These are phyloP conservation scores for Pleurotus ostreatus DNA, from an alignment of 768 basidiomycete genomes.

Conservation along the genomic window DNA sequence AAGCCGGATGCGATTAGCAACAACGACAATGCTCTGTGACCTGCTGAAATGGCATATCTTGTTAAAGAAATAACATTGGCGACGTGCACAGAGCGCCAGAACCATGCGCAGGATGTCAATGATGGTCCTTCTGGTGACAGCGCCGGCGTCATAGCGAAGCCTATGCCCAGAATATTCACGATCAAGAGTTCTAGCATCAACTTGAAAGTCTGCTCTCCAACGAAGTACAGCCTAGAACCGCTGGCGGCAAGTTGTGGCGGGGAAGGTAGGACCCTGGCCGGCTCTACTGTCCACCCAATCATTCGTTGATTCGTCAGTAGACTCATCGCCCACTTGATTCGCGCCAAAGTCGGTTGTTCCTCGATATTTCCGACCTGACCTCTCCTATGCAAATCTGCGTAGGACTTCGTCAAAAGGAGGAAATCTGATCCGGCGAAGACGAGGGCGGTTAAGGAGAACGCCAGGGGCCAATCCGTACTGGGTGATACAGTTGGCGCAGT, in stretches of 20 bases:
- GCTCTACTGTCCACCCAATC: conserved; percentile 14
- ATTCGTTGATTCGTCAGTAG: conserved; percentile 14
- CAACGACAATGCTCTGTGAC: conserved; percentile 14
- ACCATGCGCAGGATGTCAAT: conserved; percentile 8
- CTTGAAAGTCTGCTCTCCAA: conserved; percentile 8
- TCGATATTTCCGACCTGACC: conserved; percentile 11
- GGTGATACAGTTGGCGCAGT: conserved; percentile 12
- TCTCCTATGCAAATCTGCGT: conserved; percentile 13
- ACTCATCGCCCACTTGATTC: conserved; percentile 14
- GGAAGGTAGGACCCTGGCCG: not conserved
- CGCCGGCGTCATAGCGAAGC: conserved; percentile 11
- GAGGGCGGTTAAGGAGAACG: conserved; percentile 11
- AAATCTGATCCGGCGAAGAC: conserved; percentile 17
- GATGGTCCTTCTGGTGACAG: conserved; percentile 15
- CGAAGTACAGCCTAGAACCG: conserved; percentile 2
- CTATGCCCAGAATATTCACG: conserved; percentile 15
- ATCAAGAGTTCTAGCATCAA: conserved; percentile 14
- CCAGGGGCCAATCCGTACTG: conserved; percentile 15
- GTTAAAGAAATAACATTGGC: not conserved
- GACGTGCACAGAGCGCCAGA: not conserved
- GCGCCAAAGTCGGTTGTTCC: conserved; percentile 9
- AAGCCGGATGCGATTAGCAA: conserved; percentile 19
- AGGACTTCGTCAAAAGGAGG: conserved; percentile 14
- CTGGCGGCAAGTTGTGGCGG: conserved; percentile 5
- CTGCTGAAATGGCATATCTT: not conserved